Base-by-base conservation (phyloP, 768 basidiomycete species). In the Phylloporus arenicola region DNA sequence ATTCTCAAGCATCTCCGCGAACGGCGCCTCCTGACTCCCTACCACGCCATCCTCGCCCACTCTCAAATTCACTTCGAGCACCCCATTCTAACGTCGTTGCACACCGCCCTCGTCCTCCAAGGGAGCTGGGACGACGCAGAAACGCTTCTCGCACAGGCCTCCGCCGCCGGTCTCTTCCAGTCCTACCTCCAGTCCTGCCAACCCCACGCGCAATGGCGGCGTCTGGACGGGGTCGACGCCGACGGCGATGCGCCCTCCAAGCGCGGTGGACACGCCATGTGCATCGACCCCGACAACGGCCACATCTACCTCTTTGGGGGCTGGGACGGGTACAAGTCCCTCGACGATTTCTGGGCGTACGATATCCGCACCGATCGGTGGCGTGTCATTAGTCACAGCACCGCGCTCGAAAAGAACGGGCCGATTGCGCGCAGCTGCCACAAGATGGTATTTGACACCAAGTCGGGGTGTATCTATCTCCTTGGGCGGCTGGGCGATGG, bases 341-440 rank as follows among this genome's bases (percentile, higher is more conserved):
- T 91, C 27, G 84, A 86, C 59, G 88, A 92, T 63, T 84, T 90
- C 54, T 91, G 88, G 88, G 72, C 75, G 37, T 90, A 86, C 60
- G 73, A 74, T 53, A 76, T 87, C 60, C 70, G 68, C 29, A 69
- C 75, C 9, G 78, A 82, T 45, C 70, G 72, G 45, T 92, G 88
- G 88, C 69, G 68, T 7, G 57, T 82, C 17, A 69, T 89, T 39
- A 81, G 81, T 52, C 70, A 72, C 19, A 73, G 70, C 37, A 83
- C 84, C 1, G 70, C 76, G 1, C 57, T 67, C 22, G 82, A 86
- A 31, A 70, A 70, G 47, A 80, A 84, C 46, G 88, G 86, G 1
- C 88, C 88, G 9, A 77, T 79, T 2, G 75, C 85, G 4, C 73
- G 88, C 25, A 82, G 82, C 9, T 90, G 88, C 59, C 89, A 90